Conservation (phyloP, 352 stramenopile species). For the Pythium periplocum region DNA sequence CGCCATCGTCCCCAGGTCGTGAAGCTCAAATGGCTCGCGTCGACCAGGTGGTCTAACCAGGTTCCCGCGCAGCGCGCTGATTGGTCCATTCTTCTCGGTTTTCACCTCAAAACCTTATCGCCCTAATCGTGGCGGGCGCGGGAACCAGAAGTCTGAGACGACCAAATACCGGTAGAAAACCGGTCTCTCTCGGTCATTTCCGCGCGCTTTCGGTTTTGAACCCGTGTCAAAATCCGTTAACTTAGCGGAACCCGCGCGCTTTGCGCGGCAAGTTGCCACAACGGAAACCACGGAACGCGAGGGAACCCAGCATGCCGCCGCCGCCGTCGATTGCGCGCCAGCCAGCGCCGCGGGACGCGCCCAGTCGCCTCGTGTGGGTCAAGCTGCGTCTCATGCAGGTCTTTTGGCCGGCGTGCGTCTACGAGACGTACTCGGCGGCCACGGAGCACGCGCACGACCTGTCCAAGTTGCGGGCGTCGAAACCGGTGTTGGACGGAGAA, state of each 20-base stretch:
- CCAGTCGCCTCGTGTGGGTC: conserved; percentile 34
- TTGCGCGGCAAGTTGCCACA: conserved; percentile 5
- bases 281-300: too few relatives aligned
- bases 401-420: conserved; percentile 73
- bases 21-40: background rate
- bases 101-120: conserved; percentile 8
- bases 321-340: background rate
- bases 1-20: conserved; percentile 4
- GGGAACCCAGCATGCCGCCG: background rate
- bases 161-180: too few relatives aligned
- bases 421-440: conserved; percentile 47
- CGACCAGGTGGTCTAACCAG: background rate
- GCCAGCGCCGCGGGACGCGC: too few relatives aligned
- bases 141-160: too few relatives aligned
- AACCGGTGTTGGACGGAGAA: conserved; percentile 53
- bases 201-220: too few relatives aligned
- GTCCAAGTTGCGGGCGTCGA: conserved; percentile 26
- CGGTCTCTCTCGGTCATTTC: too few relatives aligned
- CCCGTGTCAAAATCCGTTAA: conserved; percentile 5
- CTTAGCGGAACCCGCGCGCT: conserved; percentile 3
- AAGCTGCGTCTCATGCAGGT: conserved; percentile 45
- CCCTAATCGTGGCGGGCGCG: too few relatives aligned
- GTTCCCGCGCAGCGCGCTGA: conserved; percentile 6
- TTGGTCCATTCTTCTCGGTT: conserved; percentile 6
- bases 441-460: conserved; percentile 43